Conservation (phyloP, 805 yeast genomes). For the Candida anglica region DNA sequence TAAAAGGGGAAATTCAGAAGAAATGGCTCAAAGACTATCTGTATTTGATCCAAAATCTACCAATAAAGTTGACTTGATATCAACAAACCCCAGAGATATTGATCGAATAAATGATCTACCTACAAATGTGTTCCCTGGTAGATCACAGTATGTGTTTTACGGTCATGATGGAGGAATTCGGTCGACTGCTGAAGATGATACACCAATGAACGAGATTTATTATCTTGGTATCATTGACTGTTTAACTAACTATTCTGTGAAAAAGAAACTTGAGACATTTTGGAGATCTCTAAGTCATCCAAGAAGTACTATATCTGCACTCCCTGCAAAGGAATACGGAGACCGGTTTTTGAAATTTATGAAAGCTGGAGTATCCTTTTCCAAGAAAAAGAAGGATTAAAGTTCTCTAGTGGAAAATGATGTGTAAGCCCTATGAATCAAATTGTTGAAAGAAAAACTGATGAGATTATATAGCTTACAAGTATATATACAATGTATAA, state of each 20-base stretch:
- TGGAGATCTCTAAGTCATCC: slow-evolving; percentile 73
- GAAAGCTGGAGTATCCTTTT: slow-evolving; percentile 20
- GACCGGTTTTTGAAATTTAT: slow-evolving; percentile 78
- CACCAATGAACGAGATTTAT: slow-evolving; percentile 66
- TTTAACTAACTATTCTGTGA: slow-evolving; percentile 70
- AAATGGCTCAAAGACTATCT: slow-evolving; percentile 33
- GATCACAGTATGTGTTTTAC: slow-evolving; percentile 58
- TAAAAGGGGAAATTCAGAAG: slow-evolving; percentile 44
- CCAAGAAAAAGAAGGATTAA: slow-evolving; percentile 13
- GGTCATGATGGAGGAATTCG: slow-evolving; percentile 82
- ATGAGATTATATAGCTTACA: not conserved
- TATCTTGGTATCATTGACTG: slow-evolving; percentile 94
- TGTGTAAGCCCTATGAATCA: too few relatives aligned
- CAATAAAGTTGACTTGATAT: slow-evolving; percentile 35
- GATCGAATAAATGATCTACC: slow-evolving; percentile 41
- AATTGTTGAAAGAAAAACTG: too few relatives aligned
- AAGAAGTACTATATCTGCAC: slow-evolving; percentile 72
- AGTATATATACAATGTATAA: too few relatives aligned
- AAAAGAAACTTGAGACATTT: slow-evolving; percentile 79
- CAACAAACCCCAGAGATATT: slow-evolving; percentile 44
- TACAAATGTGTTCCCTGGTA: slow-evolving; percentile 39
- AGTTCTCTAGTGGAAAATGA: not conserved
- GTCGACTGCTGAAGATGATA: slow-evolving; percentile 61
- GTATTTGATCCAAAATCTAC: slow-evolving; percentile 41
- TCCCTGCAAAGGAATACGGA: slow-evolving; percentile 90